Evolutionary conservation across 306 rosid species (phyloP).

Genomic region (Quercus bicolor): DNA sequence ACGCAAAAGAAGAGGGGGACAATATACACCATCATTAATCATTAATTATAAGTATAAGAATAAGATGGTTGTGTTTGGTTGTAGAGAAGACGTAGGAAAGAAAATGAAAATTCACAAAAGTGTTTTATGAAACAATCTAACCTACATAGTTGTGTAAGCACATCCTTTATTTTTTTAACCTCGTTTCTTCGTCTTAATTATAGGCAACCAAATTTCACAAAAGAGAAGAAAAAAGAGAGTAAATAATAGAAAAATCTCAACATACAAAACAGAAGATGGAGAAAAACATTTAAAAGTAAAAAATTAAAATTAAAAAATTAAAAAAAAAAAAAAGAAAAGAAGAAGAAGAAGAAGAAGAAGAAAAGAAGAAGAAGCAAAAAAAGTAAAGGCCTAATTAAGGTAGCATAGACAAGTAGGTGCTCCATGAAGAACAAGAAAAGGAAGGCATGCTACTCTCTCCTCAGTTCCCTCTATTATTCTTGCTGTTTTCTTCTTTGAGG

Average conservation of each 20-base stretch:
- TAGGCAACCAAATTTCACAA: neutral
- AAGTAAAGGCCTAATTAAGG: neutral
- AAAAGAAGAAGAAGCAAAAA: neutral
- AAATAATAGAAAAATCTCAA: no score
- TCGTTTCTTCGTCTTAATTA: neutral
- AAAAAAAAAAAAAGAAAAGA: no score
- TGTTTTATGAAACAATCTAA: neutral
- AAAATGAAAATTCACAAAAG: neutral
- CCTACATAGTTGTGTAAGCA: neutral
- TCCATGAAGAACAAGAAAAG: neutral
- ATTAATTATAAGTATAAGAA: neutral
- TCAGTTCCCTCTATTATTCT: neutral
- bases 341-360: rapidly evolving
- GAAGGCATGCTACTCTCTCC: neutral
- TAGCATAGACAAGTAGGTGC: neutral
- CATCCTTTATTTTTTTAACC: neutral
- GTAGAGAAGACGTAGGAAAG: neutral
- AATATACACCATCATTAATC: no score
- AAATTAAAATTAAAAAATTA: no score
- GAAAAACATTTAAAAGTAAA: no score
- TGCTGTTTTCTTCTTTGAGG: conserved; percentile 24
- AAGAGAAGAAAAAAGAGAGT: neutral
- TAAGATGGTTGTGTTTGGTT: neutral
- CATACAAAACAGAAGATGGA: no score
- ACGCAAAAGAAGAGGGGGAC: no score